These are phyloP conservation scores for Cyathus striatus DNA, from an alignment of 768 basidiomycete species.

Conservation along the genomic window DNA sequence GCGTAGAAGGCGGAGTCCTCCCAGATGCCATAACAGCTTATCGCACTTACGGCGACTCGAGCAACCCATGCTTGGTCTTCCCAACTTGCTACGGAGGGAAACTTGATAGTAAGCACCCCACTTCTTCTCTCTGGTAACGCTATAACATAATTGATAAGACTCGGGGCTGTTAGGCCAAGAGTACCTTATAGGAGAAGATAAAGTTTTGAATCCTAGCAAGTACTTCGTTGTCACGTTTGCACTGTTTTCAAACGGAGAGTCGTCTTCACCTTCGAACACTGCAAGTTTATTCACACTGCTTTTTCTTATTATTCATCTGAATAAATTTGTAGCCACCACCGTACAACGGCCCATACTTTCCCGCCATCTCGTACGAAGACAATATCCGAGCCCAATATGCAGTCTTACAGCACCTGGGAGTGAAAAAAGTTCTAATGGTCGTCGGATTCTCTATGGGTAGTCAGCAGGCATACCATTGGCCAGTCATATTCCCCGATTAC, in stretches of 20 bases:
- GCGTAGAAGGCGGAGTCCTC: conserved; percentile 44
- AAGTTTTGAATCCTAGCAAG: conserved; percentile 47
- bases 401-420: conserved; percentile 43
- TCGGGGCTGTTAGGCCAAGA: conserved; percentile 30
- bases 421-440: conserved; percentile 39
- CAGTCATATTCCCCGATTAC: conserved; percentile 49
- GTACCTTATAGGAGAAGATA: conserved; percentile 44
- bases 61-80: conserved; percentile 52
- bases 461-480: conserved; percentile 50
- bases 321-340: conserved; percentile 49
- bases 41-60: conserved; percentile 45
- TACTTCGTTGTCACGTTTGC: conserved; percentile 56
- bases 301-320: too few relatives aligned
- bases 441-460: conserved; percentile 61
- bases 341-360: conserved; percentile 57
- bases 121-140: neutral
- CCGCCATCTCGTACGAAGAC: conserved; percentile 50
- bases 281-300: too few relatives aligned
- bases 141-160: conserved; percentile 2
- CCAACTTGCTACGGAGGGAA: conserved; percentile 53
- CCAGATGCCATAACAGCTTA: conserved; percentile 57
- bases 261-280: conserved; percentile 60
- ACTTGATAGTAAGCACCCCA: conserved; percentile 33
- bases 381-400: conserved; percentile 55
- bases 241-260: conserved; percentile 58